Conservation (phyloP, 495 filamentous ascomycete genomes). For the Neurospora cerealis region DNA sequence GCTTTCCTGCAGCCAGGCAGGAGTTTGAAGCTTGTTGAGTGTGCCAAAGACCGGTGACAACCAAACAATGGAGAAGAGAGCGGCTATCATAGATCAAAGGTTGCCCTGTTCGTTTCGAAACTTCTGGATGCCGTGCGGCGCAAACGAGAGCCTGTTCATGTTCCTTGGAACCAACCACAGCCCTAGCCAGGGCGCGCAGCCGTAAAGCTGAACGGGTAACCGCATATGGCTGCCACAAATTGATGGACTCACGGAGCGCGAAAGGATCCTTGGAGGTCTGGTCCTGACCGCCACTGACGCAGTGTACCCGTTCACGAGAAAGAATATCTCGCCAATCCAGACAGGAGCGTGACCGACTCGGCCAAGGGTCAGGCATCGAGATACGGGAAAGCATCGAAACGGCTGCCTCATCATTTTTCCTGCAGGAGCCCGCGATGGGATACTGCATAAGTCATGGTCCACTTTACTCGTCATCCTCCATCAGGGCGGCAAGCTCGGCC, state of each 20-base stretch:
- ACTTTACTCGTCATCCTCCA: slow-evolving; percentile 56
- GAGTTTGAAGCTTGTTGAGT: background rate
- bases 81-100: background rate
- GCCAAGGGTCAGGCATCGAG: background rate
- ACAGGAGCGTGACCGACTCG: background rate
- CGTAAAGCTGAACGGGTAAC: background rate
- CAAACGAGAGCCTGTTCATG: background rate
- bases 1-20: background rate
- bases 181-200: background rate
- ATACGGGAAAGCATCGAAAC: background rate
- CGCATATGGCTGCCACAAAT: background rate
- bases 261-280: background rate
- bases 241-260: background rate
- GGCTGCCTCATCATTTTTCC: background rate
- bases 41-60: background rate
- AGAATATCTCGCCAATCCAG: background rate
- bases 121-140: background rate
- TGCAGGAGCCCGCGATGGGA: background rate
- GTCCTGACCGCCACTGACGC: background rate
- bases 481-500: slow-evolving; percentile 74
- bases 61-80: background rate
- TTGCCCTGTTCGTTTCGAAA: background rate
- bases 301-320: background rate
- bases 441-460: background rate
- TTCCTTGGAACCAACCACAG: background rate